Evolutionary conservation across 2,329 filamentous ascomycete species (phyloP), one percentile per base, ranked within the genome.

Genomic region (Exophiala oligosperma): DNA sequence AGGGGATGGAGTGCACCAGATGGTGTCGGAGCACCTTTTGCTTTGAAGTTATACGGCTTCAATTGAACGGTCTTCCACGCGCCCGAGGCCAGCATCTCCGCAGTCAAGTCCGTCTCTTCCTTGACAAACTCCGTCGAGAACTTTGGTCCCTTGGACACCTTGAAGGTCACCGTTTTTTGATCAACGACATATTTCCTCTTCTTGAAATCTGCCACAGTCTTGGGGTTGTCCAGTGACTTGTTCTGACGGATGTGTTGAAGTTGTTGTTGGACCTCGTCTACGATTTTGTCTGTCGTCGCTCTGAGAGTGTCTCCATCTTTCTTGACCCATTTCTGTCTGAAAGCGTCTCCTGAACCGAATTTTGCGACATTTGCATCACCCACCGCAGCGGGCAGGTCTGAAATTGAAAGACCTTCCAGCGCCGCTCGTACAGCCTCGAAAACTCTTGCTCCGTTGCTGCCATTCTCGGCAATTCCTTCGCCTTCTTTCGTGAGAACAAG

Each of bases 81-180:
- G 44, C 93, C 93, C 69, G 81, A 82, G 56, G 87, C 80, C 64
- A 99, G 80, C 90, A 99, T 96, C 57, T 99, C 94, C 52, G 87
- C 88, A 9, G 94, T 97, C 70, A 99, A 79, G 72, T 99, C 94
- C 44, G 94, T 97, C 76, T 95, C 91, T 78, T 97, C 92, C 75
- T 95, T 91, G 47, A 89, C 82, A 64, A 97, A 90, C 75, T 96
- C 89, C 49, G 89, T 84, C 44, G 92, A 90, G 72, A 92, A 99
- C 74, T 96, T 96, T 60, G 86, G 77, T 0, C 92, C 94, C 79
- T 97, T 97, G 60, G 79, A 79, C 60, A 96, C 86, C 66, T 84
- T 89, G 82, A 94, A 99, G 73, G 80, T 86, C 68, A 96, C 89
- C 58, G 90, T 84, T 79, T 97, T 97, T 67, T 91, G 86, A 70